phyloP scores from a whole-genome alignment of 2,329 filamentous ascomycete species.

The Sporothrix humicola region DNA sequence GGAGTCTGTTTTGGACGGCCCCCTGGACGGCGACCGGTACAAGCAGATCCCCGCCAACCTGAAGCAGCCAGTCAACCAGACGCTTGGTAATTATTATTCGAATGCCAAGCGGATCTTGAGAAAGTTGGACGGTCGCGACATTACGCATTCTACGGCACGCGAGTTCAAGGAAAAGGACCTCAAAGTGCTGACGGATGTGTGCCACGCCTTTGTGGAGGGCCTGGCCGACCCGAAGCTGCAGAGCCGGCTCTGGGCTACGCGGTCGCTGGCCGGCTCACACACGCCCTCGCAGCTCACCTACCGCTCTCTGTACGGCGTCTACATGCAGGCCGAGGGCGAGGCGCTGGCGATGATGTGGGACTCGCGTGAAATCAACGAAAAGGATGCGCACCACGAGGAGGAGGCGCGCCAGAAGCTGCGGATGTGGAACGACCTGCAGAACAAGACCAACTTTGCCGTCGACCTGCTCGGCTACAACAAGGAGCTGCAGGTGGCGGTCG shows the following conservation, averaged over 20 bases:
- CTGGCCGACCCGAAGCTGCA: slow-evolving; percentile 56
- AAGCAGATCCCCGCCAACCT: slow-evolving; percentile 41
- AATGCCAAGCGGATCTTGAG: slow-evolving; percentile 57
- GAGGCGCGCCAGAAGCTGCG: slow-evolving; percentile 49
- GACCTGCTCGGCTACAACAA: slow-evolving; percentile 60
- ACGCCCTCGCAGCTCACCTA: slow-evolving; percentile 42
- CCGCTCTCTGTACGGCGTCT: slow-evolving; percentile 60
- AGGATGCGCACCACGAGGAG: slow-evolving; percentile 45
- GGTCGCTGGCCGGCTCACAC: slow-evolving; percentile 53
- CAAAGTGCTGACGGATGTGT: slow-evolving; percentile 57
- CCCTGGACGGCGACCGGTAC: slow-evolving; percentile 33
- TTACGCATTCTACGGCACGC: slow-evolving; percentile 53
- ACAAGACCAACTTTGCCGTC: slow-evolving; percentile 48
- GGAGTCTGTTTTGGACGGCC: slow-evolving; percentile 30
- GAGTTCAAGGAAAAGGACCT: slow-evolving; percentile 54
- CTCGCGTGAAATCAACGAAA: slow-evolving; percentile 46
- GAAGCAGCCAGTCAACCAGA: slow-evolving; percentile 51
- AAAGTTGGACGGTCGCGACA: slow-evolving; percentile 56
- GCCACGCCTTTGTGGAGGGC: slow-evolving; percentile 60
- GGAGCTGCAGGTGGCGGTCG: slow-evolving; percentile 53
- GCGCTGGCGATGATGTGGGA: slow-evolving; percentile 56
- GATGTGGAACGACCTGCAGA: slow-evolving; percentile 55
- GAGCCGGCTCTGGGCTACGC: slow-evolving; percentile 52
- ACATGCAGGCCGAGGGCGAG: slow-evolving; percentile 63
- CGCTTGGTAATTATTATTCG: slow-evolving; percentile 54